Conservation (phyloP, 2,329 filamentous ascomycete species). For the Nothophaeocryptopus gaeumannii region DNA sequence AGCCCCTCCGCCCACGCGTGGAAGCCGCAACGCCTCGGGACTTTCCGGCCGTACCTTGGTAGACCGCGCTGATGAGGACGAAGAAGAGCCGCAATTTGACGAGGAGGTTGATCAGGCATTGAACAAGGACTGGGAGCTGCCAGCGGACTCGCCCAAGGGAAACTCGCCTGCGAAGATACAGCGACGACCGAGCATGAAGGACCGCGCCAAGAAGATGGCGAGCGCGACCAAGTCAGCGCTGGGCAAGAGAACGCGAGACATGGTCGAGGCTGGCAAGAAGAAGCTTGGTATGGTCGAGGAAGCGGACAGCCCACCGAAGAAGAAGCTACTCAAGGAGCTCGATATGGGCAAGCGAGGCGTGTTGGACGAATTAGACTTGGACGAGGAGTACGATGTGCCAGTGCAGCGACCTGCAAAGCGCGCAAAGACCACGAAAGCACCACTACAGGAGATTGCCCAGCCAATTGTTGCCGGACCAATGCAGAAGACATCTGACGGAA, state of each 20-base stretch:
- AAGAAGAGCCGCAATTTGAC: constrained; percentile 22
- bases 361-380: constrained; percentile 34
- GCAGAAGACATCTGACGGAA: constrained; percentile 32
- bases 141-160: constrained; percentile 15
- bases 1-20: constrained; percentile 15
- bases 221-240: constrained; percentile 31
- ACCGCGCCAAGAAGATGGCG: constrained; percentile 32
- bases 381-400: constrained; percentile 23
- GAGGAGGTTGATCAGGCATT: constrained; percentile 49
- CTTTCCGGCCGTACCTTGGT: constrained; percentile 37
- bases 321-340: constrained; percentile 32
- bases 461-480: constrained; percentile 24
- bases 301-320: constrained; percentile 22
- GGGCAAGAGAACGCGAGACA: constrained; percentile 37
- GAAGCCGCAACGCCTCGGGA: constrained; percentile 46
- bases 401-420: constrained; percentile 28
- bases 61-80: constrained; percentile 22
- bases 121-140: constrained; percentile 38
- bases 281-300: constrained; percentile 30
- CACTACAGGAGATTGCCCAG: constrained; percentile 24
- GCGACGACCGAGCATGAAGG: constrained; percentile 30
- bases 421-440: constrained; percentile 22
- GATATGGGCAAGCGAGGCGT: constrained; percentile 33
- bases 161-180: constrained; percentile 20
- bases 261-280: constrained; percentile 39